Base-by-base conservation (phyloP, 352 stramenopile genomes). In the Phytophthora idaei region DNA sequence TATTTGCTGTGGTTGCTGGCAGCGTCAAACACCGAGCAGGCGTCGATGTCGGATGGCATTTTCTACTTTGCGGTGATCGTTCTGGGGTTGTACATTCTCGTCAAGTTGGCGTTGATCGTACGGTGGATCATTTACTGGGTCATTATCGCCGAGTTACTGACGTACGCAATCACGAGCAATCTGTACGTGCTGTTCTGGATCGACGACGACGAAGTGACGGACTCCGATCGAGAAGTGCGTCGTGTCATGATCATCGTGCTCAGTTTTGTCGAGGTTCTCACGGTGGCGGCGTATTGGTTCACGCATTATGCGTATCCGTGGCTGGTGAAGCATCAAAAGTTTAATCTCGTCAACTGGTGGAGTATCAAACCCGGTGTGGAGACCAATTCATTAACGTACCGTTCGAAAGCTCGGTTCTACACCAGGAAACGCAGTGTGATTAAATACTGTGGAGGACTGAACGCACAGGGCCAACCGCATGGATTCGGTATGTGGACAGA, bases 61-160 rank as follows among this genome's bases (percentile, higher is more conserved):
- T 91, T 91, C 61, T 78, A 83, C 42, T 69, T 86, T 34, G 64
- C 76, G 8, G 21, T 80, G 1, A 67, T 87, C 27, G 32, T 87
- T 5, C 32, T 90, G 2, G 69, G 73, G 2, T 57, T 91, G 37
- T 92, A 93, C 58, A 44, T 93, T 28, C 77, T 95, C 15, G 82
- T 90, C 1, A 75, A 89, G 48, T 64, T 95, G 36, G 76, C 84
- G 15, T 53, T 95, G 45, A 69, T 97, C 25, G 85, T 94, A 46
- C 85, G 86, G 48, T 94, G 90, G 87, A 68, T 96, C 47, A 71
- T 97, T 27, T 97, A 95, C 68, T 94, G 80, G 78, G 76, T 93
- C 29, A 73, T 95, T 39, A 46, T 93, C 28, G 83, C 79, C 1
- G 78, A 89, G 37, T 68, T 90, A 57, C 55, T 89, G 47, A 89